phyloP scores from a whole-genome alignment of 73 alveolate genomes.

The Diophrys appendiculata region DNA sequence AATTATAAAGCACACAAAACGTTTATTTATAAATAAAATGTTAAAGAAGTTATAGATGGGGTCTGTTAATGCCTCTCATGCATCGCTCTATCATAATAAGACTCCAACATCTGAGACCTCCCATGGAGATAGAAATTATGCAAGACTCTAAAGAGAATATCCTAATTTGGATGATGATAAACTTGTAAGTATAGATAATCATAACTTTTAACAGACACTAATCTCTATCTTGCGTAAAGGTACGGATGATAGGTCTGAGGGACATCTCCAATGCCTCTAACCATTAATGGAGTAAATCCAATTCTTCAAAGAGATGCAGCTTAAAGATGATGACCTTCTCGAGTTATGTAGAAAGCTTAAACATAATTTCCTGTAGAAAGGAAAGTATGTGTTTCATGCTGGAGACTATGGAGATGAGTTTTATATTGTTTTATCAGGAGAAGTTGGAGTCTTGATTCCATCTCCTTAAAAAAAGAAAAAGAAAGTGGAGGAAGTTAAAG shows the following conservation, averaged over 20 bases:
- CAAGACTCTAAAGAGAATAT: no score
- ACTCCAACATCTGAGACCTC: no score
- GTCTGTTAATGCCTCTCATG: no score
- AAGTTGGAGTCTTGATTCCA: constrained; percentile 33
- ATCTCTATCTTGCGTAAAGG: neutral
- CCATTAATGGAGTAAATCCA: constrained; percentile 20
- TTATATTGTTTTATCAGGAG: constrained; percentile 39
- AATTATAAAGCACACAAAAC: no score
- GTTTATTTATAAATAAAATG: no score
- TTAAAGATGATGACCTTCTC: constrained; percentile 29
- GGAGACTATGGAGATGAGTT: constrained; percentile 54
- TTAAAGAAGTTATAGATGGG: no score
- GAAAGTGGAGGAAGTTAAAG: neutral
- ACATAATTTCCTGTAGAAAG: neutral
- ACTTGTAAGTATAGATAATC: no score
- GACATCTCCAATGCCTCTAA: constrained; percentile 10
- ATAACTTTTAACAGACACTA: no score
- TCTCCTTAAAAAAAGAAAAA: no score
- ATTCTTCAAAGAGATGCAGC: constrained; percentile 36
- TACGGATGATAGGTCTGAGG: constrained; percentile 13
- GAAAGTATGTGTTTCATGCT: constrained; percentile 16
- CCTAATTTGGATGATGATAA: no score
- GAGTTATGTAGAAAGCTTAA: constrained; percentile 17
- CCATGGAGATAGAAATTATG: no score
- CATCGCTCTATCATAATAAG: no score